phyloP scores from a whole-genome alignment of 495 filamentous ascomycete species.

The Hypoxylon crocopeplum region DNA sequence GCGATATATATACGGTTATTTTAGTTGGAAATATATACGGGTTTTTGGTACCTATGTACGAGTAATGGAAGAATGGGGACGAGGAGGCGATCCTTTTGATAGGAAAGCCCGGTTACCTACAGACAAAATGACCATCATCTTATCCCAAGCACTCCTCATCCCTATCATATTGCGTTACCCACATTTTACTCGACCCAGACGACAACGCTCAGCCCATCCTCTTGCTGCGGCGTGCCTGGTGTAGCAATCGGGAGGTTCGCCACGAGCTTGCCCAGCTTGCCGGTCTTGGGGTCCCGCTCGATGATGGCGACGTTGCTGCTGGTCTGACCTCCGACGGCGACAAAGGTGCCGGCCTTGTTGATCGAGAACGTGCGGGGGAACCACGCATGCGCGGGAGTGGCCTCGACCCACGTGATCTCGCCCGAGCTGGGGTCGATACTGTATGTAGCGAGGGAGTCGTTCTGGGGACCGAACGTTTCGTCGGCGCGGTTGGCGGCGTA shows the following conservation, averaged over 20 bases:
- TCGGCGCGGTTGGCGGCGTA: constrained; percentile 55
- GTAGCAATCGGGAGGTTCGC: constrained; percentile 50
- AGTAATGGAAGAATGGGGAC: too few species aligned
- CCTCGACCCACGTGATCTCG: constrained; percentile 45
- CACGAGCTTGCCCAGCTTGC: constrained; percentile 59
- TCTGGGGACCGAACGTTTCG: constrained; percentile 48
- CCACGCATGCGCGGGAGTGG: constrained; percentile 51
- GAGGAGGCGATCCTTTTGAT: too few species aligned
- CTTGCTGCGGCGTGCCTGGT: constrained; percentile 49
- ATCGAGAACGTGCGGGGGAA: constrained; percentile 67
- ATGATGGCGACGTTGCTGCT: constrained; percentile 68
- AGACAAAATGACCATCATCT: too few species aligned
- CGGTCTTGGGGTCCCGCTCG: constrained; percentile 59
- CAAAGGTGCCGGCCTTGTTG: constrained; percentile 65
- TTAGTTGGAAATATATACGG: too few species aligned
- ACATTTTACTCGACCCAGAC: constrained; percentile 52
- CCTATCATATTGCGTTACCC: not conserved
- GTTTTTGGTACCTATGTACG: too few species aligned
- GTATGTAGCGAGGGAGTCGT: constrained; percentile 52
- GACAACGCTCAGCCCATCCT: constrained; percentile 54
- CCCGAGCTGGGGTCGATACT: constrained; percentile 44
- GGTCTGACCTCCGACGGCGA: constrained; percentile 70
- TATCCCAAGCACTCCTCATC: not conserved
- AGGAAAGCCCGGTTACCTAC: too few species aligned
- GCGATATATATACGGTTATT: too few species aligned